Percentiles rank a stretch among this genome's conserved stretches.
These are phyloP conservation scores for Tothia fuscella DNA, from an alignment of 2,329 filamentous ascomycete genomes.

Conservation along the genomic window DNA sequence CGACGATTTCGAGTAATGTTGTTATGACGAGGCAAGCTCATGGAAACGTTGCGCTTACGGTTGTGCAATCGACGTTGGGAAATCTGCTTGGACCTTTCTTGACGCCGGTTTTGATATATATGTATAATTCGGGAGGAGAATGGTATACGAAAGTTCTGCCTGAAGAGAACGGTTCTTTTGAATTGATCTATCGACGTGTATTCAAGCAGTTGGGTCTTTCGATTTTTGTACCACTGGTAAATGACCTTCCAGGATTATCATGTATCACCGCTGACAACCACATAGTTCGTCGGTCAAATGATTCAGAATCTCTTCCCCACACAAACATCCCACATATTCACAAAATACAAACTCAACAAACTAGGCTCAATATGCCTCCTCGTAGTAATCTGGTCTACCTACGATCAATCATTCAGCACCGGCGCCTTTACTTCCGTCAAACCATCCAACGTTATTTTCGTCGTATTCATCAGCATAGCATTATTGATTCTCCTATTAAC, in stretches of 20 bases:
- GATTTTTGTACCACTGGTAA: slow-evolving; percentile 48
- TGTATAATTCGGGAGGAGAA: slow-evolving; percentile 41
- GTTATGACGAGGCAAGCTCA: slow-evolving; percentile 60
- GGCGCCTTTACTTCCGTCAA: slow-evolving; percentile 48
- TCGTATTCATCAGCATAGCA: slow-evolving; percentile 54
- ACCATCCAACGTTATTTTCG: slow-evolving; percentile 50
- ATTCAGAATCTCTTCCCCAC: slow-evolving; percentile 45
- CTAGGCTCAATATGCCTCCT: slow-evolving; percentile 33
- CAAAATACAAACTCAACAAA: slow-evolving; percentile 34
- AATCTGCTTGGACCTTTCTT: slow-evolving; percentile 59
- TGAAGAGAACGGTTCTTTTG: slow-evolving; percentile 41
- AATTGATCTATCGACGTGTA: slow-evolving; percentile 52
- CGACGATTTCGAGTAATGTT: slow-evolving; percentile 61
- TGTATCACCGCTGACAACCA: not conserved
- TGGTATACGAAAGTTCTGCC: slow-evolving; percentile 47
- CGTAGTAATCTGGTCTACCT: slow-evolving; percentile 51
- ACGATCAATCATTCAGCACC: slow-evolving; percentile 53
- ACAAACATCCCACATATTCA: slow-evolving; percentile 41
- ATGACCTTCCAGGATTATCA: not conserved
- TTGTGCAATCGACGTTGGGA: slow-evolving; percentile 56
- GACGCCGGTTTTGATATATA: slow-evolving; percentile 51
- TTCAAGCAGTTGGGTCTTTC: slow-evolving; percentile 58
- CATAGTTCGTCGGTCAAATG: slow-evolving; percentile 42
- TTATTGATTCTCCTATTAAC: slow-evolving; percentile 51
- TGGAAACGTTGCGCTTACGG: slow-evolving; percentile 40